Percentiles rank a stretch among this genome's conserved stretches.
These are phyloP conservation scores for Phytophthora pseudosyringae DNA, from an alignment of 352 stramenopile species.

Conservation along the genomic window DNA sequence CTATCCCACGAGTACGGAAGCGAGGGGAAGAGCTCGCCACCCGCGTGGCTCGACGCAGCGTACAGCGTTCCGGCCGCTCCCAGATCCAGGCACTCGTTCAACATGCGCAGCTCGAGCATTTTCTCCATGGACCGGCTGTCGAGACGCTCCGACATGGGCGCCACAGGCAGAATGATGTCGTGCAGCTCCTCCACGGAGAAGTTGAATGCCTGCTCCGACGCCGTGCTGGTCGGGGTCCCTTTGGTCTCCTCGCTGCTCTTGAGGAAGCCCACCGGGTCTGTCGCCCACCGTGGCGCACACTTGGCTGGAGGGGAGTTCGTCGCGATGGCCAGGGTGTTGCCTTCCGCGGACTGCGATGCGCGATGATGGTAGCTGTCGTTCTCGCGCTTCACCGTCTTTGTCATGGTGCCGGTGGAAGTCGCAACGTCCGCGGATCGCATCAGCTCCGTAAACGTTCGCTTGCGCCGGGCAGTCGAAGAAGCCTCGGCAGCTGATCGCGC, in stretches of 20 bases:
- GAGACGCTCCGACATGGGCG: conserved; percentile 22
- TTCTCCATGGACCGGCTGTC: conserved; percentile 32
- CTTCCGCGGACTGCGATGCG: conserved; percentile 4
- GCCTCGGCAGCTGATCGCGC: conserved; percentile 15
- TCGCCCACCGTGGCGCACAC: conserved; percentile 19
- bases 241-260: conserved; percentile 20
- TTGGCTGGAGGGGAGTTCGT: conserved; percentile 10
- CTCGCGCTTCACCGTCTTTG: conserved; percentile 38
- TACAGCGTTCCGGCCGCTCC: conserved; percentile 19
- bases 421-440: conserved; percentile 24
- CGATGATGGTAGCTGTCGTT: conserved; percentile 14
- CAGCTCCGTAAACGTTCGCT: conserved; percentile 32
- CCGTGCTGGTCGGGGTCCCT: conserved; percentile 30
- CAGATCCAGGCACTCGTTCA: conserved; percentile 45
- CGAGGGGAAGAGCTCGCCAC: conserved; percentile 28
- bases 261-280: conserved; percentile 36
- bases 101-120: conserved; percentile 42
- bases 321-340: not conserved
- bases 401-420: not conserved
- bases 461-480: conserved; percentile 22
- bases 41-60: conserved; percentile 15
- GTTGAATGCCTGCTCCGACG: conserved; percentile 36
- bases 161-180: conserved; percentile 37
- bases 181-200: conserved; percentile 42
- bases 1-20: conserved; percentile 35